Evolutionary conservation across 768 basidiomycete genomes (phyloP).

Genomic region (Mycena venus): DNA sequence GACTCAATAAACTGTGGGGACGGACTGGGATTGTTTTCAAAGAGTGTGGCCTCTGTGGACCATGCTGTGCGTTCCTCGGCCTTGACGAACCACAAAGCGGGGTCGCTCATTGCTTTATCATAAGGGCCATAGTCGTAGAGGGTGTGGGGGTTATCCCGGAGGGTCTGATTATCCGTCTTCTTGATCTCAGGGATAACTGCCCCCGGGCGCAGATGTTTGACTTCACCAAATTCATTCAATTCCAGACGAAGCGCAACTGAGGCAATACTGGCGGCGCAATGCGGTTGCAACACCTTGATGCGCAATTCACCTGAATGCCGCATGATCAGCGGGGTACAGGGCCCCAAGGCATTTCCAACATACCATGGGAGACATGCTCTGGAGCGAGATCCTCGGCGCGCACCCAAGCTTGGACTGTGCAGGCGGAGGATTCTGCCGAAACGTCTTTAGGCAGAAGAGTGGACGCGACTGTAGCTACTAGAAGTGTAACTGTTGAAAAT

Average conservation of each 20-base stretch:
- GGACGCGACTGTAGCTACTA: neutral
- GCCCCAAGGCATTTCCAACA: neutral
- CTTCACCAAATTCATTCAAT: conserved; percentile 21
- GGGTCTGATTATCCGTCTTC: conserved; percentile 12
- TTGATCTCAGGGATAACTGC: conserved; percentile 13
- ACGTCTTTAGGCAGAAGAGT: neutral
- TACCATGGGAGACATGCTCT: neutral
- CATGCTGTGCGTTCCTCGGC: conserved; percentile 22
- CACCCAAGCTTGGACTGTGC: conserved; percentile 1
- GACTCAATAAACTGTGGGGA: neutral
- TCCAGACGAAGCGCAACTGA: conserved; percentile 21
- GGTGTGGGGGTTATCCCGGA: neutral
- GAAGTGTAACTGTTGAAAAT: neutral
- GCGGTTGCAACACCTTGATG: conserved; percentile 10
- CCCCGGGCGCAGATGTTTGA: conserved; percentile 13
- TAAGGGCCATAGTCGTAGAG: conserved; percentile 17
- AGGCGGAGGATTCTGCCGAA: neutral
- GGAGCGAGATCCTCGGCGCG: conserved; percentile 8
- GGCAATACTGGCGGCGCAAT: conserved; percentile 2
- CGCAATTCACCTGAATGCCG: conserved; percentile 20
- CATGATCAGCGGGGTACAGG: neutral
- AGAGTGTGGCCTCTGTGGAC: conserved; percentile 12
- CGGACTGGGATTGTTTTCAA: conserved; percentile 4
- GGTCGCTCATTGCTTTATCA: conserved; percentile 20
- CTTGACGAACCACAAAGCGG: conserved; percentile 19